A percentile compares a stretch with the other conserved stretches of the same genome.
These are phyloP conservation scores for Fraxinus nigra DNA, from an alignment of 305 asterid genomes.

Conservation along the genomic window DNA sequence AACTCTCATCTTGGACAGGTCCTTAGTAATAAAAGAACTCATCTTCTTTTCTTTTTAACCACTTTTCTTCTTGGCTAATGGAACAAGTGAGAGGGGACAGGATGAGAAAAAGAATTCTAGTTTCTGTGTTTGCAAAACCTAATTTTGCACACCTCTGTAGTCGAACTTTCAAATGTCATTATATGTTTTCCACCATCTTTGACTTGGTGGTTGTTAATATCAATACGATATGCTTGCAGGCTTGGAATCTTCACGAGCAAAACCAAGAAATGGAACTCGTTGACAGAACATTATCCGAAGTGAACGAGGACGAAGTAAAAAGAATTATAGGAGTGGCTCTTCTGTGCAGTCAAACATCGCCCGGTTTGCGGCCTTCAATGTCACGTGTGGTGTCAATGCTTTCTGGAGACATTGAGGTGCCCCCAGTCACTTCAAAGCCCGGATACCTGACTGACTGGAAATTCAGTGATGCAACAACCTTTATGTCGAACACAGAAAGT, in stretches of 20 bases:
- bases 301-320: constrained; percentile 45
- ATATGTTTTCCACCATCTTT: not conserved
- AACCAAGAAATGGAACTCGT: constrained; percentile 49
- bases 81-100: not conserved
- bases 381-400: constrained; percentile 89
- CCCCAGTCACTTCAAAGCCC: constrained; percentile 51
- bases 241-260: constrained; percentile 80
- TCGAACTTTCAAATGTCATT: not conserved
- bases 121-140: not conserved
- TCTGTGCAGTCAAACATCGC: constrained; percentile 79
- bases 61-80: not conserved
- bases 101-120: not conserved
- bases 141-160: not conserved
- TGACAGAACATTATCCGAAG: constrained; percentile 41
- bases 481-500: constrained; percentile 23
- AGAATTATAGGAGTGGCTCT: constrained; percentile 63
- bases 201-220: not conserved
- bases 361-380: constrained; percentile 68
- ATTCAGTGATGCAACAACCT: constrained; percentile 49
- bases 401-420: constrained; percentile 66
- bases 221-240: constrained; percentile 36
- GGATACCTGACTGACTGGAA: constrained; percentile 77
- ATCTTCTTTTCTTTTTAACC: not conserved
- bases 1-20: not conserved
- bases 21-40: not conserved